A percentile compares a stretch with the other conserved stretches of the same genome.
Evolutionary conservation across 2,329 filamentous ascomycete species (phyloP).

Genomic region (Botrytis aclada): DNA sequence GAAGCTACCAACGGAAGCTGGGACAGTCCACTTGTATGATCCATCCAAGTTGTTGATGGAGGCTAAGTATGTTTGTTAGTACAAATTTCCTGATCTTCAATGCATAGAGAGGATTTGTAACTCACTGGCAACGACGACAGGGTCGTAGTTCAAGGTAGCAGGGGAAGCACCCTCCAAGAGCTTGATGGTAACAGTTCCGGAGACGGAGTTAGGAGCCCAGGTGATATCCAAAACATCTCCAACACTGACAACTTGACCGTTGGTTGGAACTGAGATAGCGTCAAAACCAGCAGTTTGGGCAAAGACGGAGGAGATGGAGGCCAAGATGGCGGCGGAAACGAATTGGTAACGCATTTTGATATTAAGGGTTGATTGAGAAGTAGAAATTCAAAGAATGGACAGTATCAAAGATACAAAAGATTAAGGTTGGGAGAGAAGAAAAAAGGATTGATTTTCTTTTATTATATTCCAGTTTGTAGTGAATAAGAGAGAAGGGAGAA

Average conservation of each 20-base stretch:
- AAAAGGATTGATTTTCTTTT: not conserved
- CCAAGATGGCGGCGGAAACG: constrained; percentile 32
- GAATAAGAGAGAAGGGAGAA: not conserved
- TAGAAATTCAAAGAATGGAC: constrained; percentile 32
- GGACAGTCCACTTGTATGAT: constrained; percentile 51
- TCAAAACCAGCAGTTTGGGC: constrained; percentile 58
- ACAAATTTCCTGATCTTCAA: not conserved
- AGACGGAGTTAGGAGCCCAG: constrained; percentile 46
- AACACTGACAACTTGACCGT: constrained; percentile 46
- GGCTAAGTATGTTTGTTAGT: constrained; percentile 39
- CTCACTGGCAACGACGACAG: constrained; percentile 50
- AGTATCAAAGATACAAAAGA: constrained; percentile 34
- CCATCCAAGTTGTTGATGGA: constrained; percentile 47
- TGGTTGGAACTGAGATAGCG: constrained; percentile 48
- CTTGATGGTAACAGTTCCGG: constrained; percentile 49
- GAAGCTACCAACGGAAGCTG: constrained; percentile 44
- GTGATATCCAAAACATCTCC: constrained; percentile 50
- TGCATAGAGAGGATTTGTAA: constrained; percentile 25
- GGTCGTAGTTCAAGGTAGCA: constrained; percentile 43
- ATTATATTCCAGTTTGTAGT: not conserved
- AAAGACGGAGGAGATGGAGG: constrained; percentile 36
- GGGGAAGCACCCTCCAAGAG: constrained; percentile 53
- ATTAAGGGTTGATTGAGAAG: constrained; percentile 1
- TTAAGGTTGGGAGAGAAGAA: not conserved
- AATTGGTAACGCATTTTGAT: constrained; percentile 35